These are phyloP conservation scores for Eruca vesicaria DNA, from an alignment of 441 rosid species.

Conservation along the genomic window DNA sequence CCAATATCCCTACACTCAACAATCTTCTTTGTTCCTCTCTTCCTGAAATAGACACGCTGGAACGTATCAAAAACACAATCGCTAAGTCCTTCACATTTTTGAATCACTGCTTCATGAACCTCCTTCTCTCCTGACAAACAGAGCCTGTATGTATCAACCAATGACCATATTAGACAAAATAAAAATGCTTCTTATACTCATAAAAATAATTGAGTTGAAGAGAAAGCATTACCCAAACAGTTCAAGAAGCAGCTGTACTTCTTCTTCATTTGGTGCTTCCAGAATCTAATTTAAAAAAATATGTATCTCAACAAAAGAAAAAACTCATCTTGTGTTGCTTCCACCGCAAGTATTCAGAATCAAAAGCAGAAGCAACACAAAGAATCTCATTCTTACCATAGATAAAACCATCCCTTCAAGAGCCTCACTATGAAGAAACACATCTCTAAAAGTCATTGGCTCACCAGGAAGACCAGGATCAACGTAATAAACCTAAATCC, in stretches of 20 bases:
- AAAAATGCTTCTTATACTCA: not conserved
- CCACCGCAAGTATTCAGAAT: too few species aligned
- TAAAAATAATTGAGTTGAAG: not conserved
- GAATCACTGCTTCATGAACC: slow-evolving; percentile 57
- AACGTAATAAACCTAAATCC: slow-evolving; percentile 64
- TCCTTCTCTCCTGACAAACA: slow-evolving; percentile 82
- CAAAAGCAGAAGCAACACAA: not conserved
- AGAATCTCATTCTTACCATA: slow-evolving; percentile 52
- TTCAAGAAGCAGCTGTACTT: slow-evolving; percentile 67
- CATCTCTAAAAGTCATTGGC: slow-evolving; percentile 65
- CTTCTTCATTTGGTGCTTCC: slow-evolving; percentile 85
- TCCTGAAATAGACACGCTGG: too few species aligned
- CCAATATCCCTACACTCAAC: too few species aligned
- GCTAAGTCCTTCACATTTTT: slow-evolving; percentile 66
- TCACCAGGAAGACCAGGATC: slow-evolving; percentile 70
- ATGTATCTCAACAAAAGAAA: not conserved
- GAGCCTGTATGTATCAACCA: slow-evolving; percentile 63
- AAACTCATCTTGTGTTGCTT: not conserved
- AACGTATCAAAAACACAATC: slow-evolving; percentile 46
- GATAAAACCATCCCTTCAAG: slow-evolving; percentile 93
- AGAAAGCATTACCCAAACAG: slow-evolving; percentile 64
- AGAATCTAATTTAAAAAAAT: slow-evolving; percentile 49
- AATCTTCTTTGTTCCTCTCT: too few species aligned
- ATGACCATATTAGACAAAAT: slow-evolving; percentile 20
- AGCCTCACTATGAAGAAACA: slow-evolving; percentile 87